phyloP scores from a whole-genome alignment of 768 basidiomycete species.

The Thelephora ganbajun region DNA sequence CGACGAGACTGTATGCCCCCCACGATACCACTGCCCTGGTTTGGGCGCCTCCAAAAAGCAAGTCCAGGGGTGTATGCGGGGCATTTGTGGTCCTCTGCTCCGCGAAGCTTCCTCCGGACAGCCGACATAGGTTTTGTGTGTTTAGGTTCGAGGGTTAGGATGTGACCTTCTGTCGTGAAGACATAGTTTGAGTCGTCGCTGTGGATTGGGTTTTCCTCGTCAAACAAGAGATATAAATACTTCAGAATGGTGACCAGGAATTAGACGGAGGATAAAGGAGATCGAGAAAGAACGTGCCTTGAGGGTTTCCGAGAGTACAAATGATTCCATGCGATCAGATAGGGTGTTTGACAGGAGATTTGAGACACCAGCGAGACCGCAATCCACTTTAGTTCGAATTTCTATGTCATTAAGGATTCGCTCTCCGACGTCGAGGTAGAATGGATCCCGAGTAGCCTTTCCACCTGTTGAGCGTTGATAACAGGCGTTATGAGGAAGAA shows the following conservation, averaged over 20 bases:
- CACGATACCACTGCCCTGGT: constrained; percentile 31
- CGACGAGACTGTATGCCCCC: constrained; percentile 57
- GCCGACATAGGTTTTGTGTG: constrained; percentile 44
- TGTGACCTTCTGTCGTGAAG: constrained; percentile 92
- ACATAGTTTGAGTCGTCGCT: constrained; percentile 75
- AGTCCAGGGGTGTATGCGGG: constrained; percentile 45
- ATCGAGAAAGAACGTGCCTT: constrained; percentile 36
- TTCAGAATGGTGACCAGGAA: constrained; percentile 17
- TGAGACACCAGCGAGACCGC: constrained; percentile 73
- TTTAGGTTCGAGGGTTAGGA: constrained; percentile 48
- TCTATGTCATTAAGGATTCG: constrained; percentile 66
- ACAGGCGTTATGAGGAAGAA: not conserved
- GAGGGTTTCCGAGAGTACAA: constrained; percentile 84
- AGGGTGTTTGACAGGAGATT: constrained; percentile 66
- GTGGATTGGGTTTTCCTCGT: constrained; percentile 67
- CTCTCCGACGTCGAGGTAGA: constrained; percentile 87
- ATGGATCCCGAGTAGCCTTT: constrained; percentile 84
- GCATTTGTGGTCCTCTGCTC: constrained; percentile 58
- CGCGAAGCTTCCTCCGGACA: constrained; percentile 44
- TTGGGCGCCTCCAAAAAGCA: constrained; percentile 18
- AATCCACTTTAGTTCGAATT: constrained; percentile 64
- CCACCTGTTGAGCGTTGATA: constrained; percentile 7
- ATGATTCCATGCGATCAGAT: constrained; percentile 96
- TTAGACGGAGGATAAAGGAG: not conserved
- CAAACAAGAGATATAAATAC: constrained; percentile 91